Conservation (phyloP, 805 yeast species). For the Kurtzmaniella fragi region DNA sequence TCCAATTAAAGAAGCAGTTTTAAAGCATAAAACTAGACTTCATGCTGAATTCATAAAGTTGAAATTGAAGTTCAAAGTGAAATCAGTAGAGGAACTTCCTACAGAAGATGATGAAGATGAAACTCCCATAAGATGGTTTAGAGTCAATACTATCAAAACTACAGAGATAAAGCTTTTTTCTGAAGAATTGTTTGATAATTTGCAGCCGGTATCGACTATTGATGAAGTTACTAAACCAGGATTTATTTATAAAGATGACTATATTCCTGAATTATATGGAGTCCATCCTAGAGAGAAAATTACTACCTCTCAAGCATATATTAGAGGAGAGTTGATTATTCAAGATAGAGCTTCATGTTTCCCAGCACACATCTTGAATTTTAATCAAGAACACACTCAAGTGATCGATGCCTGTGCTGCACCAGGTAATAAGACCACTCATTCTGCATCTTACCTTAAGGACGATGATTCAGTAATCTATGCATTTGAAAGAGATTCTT, state of each 20-base stretch:
- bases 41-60: slow-evolving; percentile 77
- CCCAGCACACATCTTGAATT: slow-evolving; percentile 76
- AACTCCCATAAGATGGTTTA: slow-evolving; percentile 77
- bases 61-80: slow-evolving; percentile 67
- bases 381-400: slow-evolving; percentile 49
- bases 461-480: slow-evolving; percentile 39
- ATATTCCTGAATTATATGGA: slow-evolving; percentile 75
- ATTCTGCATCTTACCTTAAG: slow-evolving; percentile 62
- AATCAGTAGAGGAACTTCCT: slow-evolving; percentile 44
- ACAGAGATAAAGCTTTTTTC: slow-evolving; percentile 32
- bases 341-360: slow-evolving; percentile 97
- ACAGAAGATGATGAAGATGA: slow-evolving; percentile 46
- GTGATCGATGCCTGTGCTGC: slow-evolving; percentile 96
- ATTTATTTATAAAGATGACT: slow-evolving; percentile 64
- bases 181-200: slow-evolving; percentile 33
- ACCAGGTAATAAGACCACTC: slow-evolving; percentile 97
- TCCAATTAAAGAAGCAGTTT: slow-evolving; percentile 74
- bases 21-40: slow-evolving; percentile 74
- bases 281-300: slow-evolving; percentile 71
- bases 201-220: slow-evolving; percentile 43
- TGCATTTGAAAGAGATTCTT: slow-evolving; percentile 85
- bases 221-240: slow-evolving; percentile 40
- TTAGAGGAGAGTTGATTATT: slow-evolving; percentile 73
- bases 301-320: slow-evolving; percentile 63
- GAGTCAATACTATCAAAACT: slow-evolving; percentile 63